Evolutionary conservation across 768 basidiomycete species (phyloP).

Genomic region (Pulveroboletus ravenelii): DNA sequence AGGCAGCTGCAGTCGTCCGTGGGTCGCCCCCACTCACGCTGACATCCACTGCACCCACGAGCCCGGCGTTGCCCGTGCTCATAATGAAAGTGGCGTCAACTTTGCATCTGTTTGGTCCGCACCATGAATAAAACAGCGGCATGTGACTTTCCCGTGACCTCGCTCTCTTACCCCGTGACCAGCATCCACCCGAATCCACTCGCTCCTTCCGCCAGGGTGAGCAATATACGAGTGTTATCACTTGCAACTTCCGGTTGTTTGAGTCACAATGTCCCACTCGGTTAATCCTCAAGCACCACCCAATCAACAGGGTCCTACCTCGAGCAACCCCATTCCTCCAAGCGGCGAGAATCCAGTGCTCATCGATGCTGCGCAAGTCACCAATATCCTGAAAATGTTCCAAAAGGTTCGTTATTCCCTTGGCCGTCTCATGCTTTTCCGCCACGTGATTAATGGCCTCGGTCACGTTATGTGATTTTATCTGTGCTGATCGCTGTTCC

Average conservation of each 20-base stretch:
- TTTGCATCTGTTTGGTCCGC: slow-evolving; percentile 32
- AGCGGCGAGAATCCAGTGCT: slow-evolving; percentile 5
- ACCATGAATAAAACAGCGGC: slow-evolving; percentile 32
- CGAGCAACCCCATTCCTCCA: slow-evolving; percentile 9
- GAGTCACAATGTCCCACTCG: slow-evolving; percentile 13
- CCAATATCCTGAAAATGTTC: slow-evolving; percentile 55
- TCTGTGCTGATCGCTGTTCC: not conserved
- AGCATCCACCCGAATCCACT: slow-evolving; percentile 19
- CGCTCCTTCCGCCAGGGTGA: not conserved
- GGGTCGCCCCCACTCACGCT: too few species aligned
- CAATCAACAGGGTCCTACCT: slow-evolving; percentile 9
- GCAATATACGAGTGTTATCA: slow-evolving; percentile 1
- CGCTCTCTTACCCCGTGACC: slow-evolving; percentile 40
- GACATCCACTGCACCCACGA: not conserved
- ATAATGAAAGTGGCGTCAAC: slow-evolving; percentile 7
- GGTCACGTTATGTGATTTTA: slow-evolving; percentile 19
- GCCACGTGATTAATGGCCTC: slow-evolving; percentile 24
- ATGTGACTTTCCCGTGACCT: slow-evolving; percentile 44
- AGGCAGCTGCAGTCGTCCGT: too few species aligned
- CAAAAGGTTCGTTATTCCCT: slow-evolving; percentile 44
- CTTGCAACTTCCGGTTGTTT: not conserved
- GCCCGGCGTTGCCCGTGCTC: not conserved
- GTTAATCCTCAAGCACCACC: slow-evolving; percentile 11
- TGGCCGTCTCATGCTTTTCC: not conserved
- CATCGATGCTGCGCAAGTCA: slow-evolving; percentile 54